Evolutionary conservation across 2,329 filamentous ascomycete species (phyloP).

Genomic region (Curvularia sp.): DNA sequence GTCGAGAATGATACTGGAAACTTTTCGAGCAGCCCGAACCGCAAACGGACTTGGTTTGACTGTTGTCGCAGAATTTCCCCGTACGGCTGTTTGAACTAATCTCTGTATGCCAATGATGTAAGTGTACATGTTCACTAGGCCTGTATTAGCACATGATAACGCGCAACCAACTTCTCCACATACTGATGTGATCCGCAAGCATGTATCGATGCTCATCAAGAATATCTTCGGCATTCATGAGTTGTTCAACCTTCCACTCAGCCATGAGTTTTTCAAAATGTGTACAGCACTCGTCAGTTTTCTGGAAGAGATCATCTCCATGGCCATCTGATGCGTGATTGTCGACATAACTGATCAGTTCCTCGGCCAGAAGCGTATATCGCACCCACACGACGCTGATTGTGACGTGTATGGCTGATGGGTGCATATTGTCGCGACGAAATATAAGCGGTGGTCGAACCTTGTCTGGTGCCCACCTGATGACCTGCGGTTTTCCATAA

Average conservation of each 20-base stretch:
- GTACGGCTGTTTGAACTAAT: slow-evolving; percentile 14
- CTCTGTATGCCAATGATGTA: slow-evolving; percentile 39
- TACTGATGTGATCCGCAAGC: slow-evolving; percentile 33
- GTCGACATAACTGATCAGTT: slow-evolving; percentile 32
- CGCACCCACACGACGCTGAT: slow-evolving; percentile 30
- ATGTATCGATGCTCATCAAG: slow-evolving; percentile 22
- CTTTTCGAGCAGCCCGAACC: slow-evolving; percentile 34
- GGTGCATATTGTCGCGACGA: slow-evolving; percentile 27
- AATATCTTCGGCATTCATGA: slow-evolving; percentile 17
- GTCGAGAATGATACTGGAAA: slow-evolving; percentile 32
- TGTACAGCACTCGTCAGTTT: slow-evolving; percentile 29
- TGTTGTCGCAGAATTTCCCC: background rate
- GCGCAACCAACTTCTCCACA: background rate
- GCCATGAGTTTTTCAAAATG: slow-evolving; percentile 29
- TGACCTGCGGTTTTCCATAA: slow-evolving; percentile 35
- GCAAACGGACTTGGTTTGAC: slow-evolving; percentile 23
- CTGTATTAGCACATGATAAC: background rate
- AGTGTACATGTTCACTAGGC: slow-evolving; percentile 32
- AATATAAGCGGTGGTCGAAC: slow-evolving; percentile 34
- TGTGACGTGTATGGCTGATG: slow-evolving; percentile 24
- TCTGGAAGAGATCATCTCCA: slow-evolving; percentile 9
- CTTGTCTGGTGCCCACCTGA: slow-evolving; percentile 28
- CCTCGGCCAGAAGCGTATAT: slow-evolving; percentile 31
- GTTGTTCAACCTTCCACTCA: slow-evolving; percentile 9
- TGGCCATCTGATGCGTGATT: slow-evolving; percentile 1